Base-by-base conservation (phyloP, 164 flowering plant genomes). In the Warburgia ugandensis region DNA sequence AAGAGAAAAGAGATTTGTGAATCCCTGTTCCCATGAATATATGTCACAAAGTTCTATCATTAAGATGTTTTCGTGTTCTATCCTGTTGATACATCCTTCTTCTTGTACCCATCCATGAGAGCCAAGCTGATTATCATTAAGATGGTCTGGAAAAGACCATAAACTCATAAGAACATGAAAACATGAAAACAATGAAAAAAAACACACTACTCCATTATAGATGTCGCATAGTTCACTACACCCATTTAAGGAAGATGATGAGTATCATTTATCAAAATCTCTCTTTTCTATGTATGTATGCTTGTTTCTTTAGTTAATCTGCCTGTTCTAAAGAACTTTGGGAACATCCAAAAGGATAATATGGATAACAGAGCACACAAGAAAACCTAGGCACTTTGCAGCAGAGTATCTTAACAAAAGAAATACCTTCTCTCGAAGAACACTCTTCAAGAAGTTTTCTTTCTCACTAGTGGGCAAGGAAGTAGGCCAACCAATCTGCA, bases 401-500 rank as follows among this genome's bases (percentile, higher is more conserved):
- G n/a, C 7, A 3, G 3, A 22, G 12, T 27, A 21, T 25, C 33
- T 33, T 41, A 3, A 44, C 19, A 16, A 36, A 21, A 59, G 4
- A 43, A 19, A 10, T 73, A 91, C 98, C 98, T 85, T 91, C 67
- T 81, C 85, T 14, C 62, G 72, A 50, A 85, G 42, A 51, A 87
- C 90, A 60, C 65, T 76, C 68, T 76, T 76, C 64, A 80, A 59
- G 56, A 91, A 91, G 49, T 70, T 33, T 41, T 56, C 81, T 63
- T 85, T 80, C 75, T 87, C 95, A 68, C 52, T 78, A 29, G 98
- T 91, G 23, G 98, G 96, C 64, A 91, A 64, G 42, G 96, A 83
- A 43, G 84, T 72, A 31, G 98, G 98, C 98, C 98, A 91, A 33
- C 98, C 96, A 68, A 87, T 87, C 98, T 91, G 74, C 52, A 59